Percentiles rank a stretch among this genome's conserved stretches.
phyloP scores from a whole-genome alignment of 495 filamentous ascomycete genomes.

The Penicillium fimorum region DNA sequence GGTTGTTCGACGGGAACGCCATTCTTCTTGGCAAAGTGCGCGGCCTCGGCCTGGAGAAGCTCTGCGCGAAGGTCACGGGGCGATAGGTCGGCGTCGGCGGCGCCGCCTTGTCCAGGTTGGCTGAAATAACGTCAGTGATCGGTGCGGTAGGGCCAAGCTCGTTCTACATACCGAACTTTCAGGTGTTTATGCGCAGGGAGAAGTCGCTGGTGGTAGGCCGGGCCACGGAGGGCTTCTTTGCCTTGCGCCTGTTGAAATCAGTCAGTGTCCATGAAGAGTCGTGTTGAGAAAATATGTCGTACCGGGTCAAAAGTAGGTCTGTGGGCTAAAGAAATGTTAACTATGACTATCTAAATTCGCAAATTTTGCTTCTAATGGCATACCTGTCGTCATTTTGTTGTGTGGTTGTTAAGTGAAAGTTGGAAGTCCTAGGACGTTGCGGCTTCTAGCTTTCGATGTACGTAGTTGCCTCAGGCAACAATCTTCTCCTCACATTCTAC shows the following conservation, averaged over 20 bases:
- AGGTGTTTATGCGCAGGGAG: constrained; percentile 89
- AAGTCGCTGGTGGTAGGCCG: constrained; percentile 94
- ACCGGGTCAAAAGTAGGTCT: constrained; percentile 93
- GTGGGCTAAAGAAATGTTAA: constrained; percentile 53
- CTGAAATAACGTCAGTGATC: constrained; percentile 38
- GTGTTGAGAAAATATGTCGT: constrained; percentile 36
- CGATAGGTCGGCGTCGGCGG: constrained; percentile 59
- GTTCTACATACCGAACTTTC: constrained; percentile 66
- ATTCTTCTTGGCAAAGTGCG: constrained; percentile 81
- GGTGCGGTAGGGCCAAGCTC: neutral
- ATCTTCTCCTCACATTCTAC: neutral
- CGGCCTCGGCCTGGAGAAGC: constrained; percentile 82
- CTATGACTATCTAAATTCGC: neutral
- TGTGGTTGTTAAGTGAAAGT: neutral
- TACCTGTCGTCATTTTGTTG: constrained; percentile 66
- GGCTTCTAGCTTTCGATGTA: neutral
- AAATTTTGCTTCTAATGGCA: neutral
- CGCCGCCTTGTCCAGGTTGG: constrained; percentile 86
- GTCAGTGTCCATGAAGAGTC: constrained; percentile 4
- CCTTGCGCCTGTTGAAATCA: constrained; percentile 67
- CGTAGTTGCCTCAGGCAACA: constrained; percentile 8
- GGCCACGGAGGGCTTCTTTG: constrained; percentile 90
- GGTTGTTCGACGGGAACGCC: constrained; percentile 52
- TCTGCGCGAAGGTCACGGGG: constrained; percentile 84
- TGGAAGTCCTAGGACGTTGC: neutral